Evolutionary conservation across 2,329 filamentous ascomycete genomes (phyloP).

Genomic region (Raffaelea albimanens): DNA sequence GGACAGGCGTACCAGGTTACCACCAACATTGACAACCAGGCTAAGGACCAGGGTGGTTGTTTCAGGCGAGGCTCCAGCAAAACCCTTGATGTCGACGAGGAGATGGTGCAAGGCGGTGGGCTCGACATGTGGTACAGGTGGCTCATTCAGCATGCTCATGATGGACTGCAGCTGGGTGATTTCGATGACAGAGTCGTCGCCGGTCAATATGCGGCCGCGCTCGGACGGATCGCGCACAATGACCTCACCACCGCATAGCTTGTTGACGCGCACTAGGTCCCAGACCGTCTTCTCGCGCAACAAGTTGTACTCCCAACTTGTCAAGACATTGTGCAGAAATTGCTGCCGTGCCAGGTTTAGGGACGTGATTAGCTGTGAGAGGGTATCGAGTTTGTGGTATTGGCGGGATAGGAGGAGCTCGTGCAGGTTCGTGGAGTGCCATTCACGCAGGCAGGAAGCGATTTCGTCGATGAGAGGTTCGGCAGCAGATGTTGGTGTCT

Average conservation of each 20-base stretch:
- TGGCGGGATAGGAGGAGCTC: conserved; percentile 76
- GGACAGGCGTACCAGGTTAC: conserved; percentile 58
- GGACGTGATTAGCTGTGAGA: conserved; percentile 71
- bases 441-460: conserved; percentile 90
- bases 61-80: conserved; percentile 67
- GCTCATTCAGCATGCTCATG: conserved; percentile 86
- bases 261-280: conserved; percentile 91
- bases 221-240: conserved; percentile 85
- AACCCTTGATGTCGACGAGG: conserved; percentile 73
- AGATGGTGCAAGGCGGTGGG: conserved; percentile 69
- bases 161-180: conserved; percentile 85
- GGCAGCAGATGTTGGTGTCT: conserved; percentile 78
- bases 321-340: conserved; percentile 89
- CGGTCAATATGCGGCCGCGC: conserved; percentile 76
- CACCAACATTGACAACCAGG: conserved; percentile 63
- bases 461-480: conserved; percentile 97
- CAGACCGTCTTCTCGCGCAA: conserved; percentile 87
- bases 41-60: conserved; percentile 69
- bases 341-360: conserved; percentile 81
- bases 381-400: conserved; percentile 71
- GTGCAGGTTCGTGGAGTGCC: conserved; percentile 96
- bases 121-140: conserved; percentile 60
- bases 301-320: conserved; percentile 68
- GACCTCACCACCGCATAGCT: conserved; percentile 84
- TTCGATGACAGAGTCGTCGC: conserved; percentile 86